A percentile compares a stretch with the other conserved stretches of the same genome.
These are phyloP conservation scores for Plenodomus biglobosus DNA, from an alignment of 2,329 filamentous ascomycete genomes.

Conservation along the genomic window DNA sequence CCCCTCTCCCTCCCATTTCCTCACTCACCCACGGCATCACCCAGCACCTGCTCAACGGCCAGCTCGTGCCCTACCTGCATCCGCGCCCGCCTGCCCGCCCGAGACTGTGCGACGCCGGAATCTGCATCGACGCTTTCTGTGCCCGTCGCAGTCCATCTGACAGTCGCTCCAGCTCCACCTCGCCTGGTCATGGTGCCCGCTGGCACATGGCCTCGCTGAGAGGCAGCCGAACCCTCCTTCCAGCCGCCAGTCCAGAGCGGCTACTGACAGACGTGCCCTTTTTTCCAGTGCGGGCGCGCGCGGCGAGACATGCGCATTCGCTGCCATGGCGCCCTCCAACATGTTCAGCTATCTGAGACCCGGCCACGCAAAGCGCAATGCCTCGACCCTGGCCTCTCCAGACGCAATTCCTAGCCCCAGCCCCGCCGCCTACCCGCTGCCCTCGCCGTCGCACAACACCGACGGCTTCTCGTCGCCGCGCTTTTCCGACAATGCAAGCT, in stretches of 20 bases:
- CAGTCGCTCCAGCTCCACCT: conserved; percentile 1
- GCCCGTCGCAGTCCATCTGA: conserved; percentile 1
- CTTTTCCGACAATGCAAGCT: conserved; percentile 32
- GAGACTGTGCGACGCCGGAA: conserved; percentile 28
- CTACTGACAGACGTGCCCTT: no score
- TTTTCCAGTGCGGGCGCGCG: no score
- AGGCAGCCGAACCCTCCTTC: conserved; percentile 20
- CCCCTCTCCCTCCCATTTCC: background rate
- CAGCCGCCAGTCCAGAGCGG: conserved; percentile 6
- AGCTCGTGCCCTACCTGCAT: conserved; percentile 3
- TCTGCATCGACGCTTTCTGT: conserved; percentile 12
- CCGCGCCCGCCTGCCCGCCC: conserved; percentile 6
- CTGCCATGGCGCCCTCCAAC: conserved; percentile 43
- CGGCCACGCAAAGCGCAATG: conserved; percentile 43
- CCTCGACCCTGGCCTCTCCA: conserved; percentile 38
- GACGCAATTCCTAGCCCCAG: conserved; percentile 27
- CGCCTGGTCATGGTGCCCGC: conserved; percentile 30
- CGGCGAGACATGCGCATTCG: conserved; percentile 13
- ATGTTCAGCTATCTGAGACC: conserved; percentile 47
- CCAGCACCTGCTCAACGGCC: background rate
- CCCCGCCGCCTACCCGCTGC: conserved; percentile 26
- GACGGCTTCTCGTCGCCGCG: conserved; percentile 38
- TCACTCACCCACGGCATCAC: background rate
- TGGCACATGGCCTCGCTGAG: conserved; percentile 39
- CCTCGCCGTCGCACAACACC: conserved; percentile 33